Base-by-base conservation (phyloP, 805 yeast genomes). In the Lipomyces yamanashiensis region DNA sequence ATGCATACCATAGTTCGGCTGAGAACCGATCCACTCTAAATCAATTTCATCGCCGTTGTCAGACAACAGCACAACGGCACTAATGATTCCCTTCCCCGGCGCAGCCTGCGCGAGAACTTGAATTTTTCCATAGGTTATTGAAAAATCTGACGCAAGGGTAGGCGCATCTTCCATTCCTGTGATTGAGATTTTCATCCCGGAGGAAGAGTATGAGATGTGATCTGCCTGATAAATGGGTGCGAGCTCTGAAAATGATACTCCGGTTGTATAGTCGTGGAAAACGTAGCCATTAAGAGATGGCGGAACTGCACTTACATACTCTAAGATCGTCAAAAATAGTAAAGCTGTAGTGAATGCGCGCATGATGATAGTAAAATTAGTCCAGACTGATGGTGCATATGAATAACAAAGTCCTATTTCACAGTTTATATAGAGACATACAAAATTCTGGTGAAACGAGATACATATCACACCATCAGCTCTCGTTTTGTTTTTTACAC, bases 21-120 rank as follows among this genome's bases (percentile, higher is more conserved):
- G 96, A 50, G 89, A 86, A 17, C 97, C 97, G 50, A 89, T 80
- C 87, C 95, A 88, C 75, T 92, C 97, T 54, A 89, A 72, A 77
- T 92, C 97, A 53, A 92, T 85, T 77, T 92, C 98, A 76, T 92
- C 98, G 67, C 87, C 79, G 71, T 88, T 96, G 74, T 92, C 97
- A 70, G 84, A 79, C 73, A 90, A 96, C 61, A 92, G 80, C 68
- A 87, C 90, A 69, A 92, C 84, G 1, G 95, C 87, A 0, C 96
- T 88, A 10, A 91, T 84, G 47, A 92, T 81, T 65, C 97, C 97
- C 19, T 34, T 76, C 33, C 97, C 97, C n/a, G 82, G 78, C 2
- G 96, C 92, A 19, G 92, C 89, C 73, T 87, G 82, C 64, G 89
- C 74, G 1, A 79, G 79, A 4, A 85, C 91, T 74, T 89, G 95